Percentiles rank a stretch among this genome's conserved stretches.
Evolutionary conservation across 1,139 yeast species (phyloP).

Genomic region (Pichia sp.): DNA sequence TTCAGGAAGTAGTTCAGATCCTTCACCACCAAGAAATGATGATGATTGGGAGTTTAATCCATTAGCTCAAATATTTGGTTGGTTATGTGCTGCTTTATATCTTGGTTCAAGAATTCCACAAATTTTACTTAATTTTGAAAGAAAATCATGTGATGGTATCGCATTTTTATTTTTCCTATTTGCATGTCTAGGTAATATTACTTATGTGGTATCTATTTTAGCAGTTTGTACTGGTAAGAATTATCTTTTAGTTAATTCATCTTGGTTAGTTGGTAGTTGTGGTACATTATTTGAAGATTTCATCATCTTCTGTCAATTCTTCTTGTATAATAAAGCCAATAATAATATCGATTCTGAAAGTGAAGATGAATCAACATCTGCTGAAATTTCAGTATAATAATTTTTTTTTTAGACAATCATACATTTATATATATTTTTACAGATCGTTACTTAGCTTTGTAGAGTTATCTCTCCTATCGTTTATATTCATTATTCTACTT

Average conservation of each 20-base stretch:
- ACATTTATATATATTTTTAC: no score
- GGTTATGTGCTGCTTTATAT: constrained; percentile 82
- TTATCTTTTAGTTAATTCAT: constrained; percentile 71
- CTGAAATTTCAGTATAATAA: no score
- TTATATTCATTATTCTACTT: no score
- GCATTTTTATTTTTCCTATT: constrained; percentile 85
- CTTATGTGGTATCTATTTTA: constrained; percentile 79
- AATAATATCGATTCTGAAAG: constrained; percentile 18
- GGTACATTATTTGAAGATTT: constrained; percentile 86
- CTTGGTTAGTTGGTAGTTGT: constrained; percentile 89
- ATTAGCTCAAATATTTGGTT: constrained; percentile 83
- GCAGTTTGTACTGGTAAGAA: constrained; percentile 64
- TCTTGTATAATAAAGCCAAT: constrained; percentile 49
- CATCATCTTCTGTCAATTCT: constrained; percentile 79
- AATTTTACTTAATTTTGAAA: constrained; percentile 67
- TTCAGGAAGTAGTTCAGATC: constrained; percentile 5
- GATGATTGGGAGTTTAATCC: constrained; percentile 54
- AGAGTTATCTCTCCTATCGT: no score
- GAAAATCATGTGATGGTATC: constrained; percentile 90
- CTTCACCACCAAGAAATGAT: constrained; percentile 30
- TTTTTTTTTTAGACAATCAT: no score
- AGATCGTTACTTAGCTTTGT: no score
- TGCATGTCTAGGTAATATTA: constrained; percentile 88
- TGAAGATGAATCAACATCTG: not conserved
- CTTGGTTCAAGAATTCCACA: constrained; percentile 89